phyloP scores from a whole-genome alignment of 179 eudicot genomes.

The Silene noctiflora region DNA sequence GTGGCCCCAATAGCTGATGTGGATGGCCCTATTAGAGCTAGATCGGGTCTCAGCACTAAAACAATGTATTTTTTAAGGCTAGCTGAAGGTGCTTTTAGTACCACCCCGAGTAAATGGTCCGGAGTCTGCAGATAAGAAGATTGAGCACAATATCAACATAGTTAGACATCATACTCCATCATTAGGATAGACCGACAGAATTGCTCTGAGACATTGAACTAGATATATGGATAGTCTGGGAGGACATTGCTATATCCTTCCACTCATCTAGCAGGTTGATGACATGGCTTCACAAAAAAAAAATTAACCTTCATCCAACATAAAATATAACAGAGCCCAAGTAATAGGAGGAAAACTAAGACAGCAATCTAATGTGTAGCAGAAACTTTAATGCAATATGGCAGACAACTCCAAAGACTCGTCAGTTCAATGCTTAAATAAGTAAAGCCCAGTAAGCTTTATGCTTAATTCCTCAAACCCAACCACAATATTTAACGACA shows the following conservation, averaged over 20 bases:
- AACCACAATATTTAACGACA: neutral
- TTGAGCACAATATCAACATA: constrained; percentile 14
- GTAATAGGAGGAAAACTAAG: neutral
- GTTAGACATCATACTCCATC: constrained; percentile 5
- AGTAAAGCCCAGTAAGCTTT: neutral
- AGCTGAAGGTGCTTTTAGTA: constrained; percentile 64
- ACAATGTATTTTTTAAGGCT: constrained; percentile 56
- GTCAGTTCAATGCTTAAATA: constrained; percentile 4
- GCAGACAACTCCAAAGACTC: neutral
- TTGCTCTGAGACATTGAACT: neutral
- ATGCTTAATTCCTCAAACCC: neutral
- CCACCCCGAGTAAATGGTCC: constrained; percentile 87
- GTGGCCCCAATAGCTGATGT: constrained; percentile 33
- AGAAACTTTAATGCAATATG: neutral
- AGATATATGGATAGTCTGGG: constrained; percentile 10
- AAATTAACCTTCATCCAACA: neutral
- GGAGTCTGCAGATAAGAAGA: constrained; percentile 52
- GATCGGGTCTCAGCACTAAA: constrained; percentile 72
- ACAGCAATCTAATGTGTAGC: neutral
- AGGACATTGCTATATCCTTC: neutral
- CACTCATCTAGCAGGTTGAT: neutral
- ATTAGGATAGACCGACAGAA: neutral
- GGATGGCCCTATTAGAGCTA: constrained; percentile 45
- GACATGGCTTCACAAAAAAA: constrained; percentile 15
- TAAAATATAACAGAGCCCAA: neutral